These are phyloP conservation scores for Pseudodiploospora longispora DNA, from an alignment of 2,329 filamentous ascomycete genomes.

Conservation along the genomic window DNA sequence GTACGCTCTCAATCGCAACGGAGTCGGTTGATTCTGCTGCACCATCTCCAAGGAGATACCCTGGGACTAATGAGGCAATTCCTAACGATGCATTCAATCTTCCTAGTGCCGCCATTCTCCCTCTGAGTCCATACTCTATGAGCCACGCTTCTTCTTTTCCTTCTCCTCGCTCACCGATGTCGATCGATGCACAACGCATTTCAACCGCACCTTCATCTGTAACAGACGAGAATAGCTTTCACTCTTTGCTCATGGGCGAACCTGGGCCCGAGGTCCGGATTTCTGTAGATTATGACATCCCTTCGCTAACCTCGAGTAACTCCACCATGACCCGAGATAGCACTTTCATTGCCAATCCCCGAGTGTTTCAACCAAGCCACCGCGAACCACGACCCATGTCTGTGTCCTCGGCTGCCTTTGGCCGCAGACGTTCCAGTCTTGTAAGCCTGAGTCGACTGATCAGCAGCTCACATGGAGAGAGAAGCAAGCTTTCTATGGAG, in stretches of 20 bases:
- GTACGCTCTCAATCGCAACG: conserved; percentile 22
- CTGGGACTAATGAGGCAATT: conserved; percentile 36
- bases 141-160: conserved; percentile 58
- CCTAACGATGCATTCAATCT: conserved; percentile 43
- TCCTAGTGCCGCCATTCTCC: conserved; percentile 35
- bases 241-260: conserved; percentile 64
- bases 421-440: conserved; percentile 65
- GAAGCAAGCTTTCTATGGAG: conserved; percentile 67
- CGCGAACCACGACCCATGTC: conserved; percentile 54
- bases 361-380: conserved; percentile 39
- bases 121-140: conserved; percentile 58
- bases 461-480: conserved; percentile 65
- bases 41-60: conserved; percentile 36
- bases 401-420: conserved; percentile 53
- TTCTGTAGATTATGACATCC: conserved; percentile 62
- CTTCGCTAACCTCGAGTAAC: conserved; percentile 65
- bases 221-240: conserved; percentile 62
- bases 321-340: conserved; percentile 71
- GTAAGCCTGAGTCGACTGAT: conserved; percentile 70
- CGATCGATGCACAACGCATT: conserved; percentile 63
- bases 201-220: conserved; percentile 70
- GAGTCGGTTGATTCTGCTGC: conserved; percentile 33
- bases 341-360: conserved; percentile 35
- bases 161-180: conserved; percentile 61
- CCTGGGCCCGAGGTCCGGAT: conserved; percentile 64